phyloP scores from a whole-genome alignment of 257 asterid genomes.

The Perilla frutescens region DNA sequence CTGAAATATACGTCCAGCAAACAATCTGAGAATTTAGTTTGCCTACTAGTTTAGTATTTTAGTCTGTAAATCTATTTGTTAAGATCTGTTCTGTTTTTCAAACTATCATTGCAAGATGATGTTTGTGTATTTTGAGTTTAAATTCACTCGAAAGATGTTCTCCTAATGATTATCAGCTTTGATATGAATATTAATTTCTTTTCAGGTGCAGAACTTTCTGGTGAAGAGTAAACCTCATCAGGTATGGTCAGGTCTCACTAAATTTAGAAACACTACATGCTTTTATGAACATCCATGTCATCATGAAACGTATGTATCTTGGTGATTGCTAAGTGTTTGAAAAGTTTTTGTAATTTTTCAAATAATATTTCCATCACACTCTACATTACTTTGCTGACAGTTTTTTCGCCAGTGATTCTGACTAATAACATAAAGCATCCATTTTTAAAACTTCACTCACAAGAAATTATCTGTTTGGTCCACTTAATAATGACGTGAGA shows the following conservation, averaged over 20 bases:
- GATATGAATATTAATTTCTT: constrained; percentile 32
- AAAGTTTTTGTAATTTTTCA: neutral
- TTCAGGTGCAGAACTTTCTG: constrained; percentile 81
- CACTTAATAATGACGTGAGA: neutral
- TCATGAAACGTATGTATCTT: constrained; percentile 10
- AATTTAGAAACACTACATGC: constrained; percentile 1
- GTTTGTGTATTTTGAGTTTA: neutral
- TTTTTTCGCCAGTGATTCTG: neutral
- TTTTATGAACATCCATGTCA: constrained; percentile 7
- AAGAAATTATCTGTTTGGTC: constrained; percentile 13
- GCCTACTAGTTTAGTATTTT: neutral
- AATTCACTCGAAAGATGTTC: constrained; percentile 3
- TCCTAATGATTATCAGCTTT: constrained; percentile 3
- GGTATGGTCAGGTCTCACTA: constrained; percentile 53
- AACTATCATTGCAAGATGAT: constrained; percentile 25
- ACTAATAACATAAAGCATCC: neutral
- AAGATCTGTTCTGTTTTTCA: neutral
- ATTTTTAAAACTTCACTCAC: neutral
- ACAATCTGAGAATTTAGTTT: constrained; percentile 16
- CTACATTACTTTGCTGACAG: neutral
- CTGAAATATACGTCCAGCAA: neutral
- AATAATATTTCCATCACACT: neutral
- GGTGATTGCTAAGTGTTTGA: constrained; percentile 24
- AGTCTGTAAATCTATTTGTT: constrained; percentile 8
- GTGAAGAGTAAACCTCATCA: constrained; percentile 83